phyloP scores from a whole-genome alignment of 768 basidiomycete species.

The Cystofilobasidium bisporidii region DNA sequence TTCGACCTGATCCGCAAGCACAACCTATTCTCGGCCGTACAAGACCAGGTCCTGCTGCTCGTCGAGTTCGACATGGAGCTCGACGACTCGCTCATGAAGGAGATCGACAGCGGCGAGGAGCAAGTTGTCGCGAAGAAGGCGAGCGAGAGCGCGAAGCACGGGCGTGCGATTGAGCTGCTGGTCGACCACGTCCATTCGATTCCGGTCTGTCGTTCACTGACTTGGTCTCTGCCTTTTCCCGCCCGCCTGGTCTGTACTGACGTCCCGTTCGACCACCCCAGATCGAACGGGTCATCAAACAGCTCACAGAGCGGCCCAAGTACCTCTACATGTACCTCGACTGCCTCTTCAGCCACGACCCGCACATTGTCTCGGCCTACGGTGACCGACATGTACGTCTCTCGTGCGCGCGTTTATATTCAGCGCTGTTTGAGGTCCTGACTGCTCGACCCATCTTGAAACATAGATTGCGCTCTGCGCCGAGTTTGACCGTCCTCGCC shows the following conservation, averaged over 20 bases:
- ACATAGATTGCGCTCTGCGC: constrained; percentile 91
- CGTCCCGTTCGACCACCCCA: constrained; percentile 37
- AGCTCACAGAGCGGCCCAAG: constrained; percentile 61
- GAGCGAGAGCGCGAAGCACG: constrained; percentile 41
- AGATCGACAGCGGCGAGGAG: neutral
- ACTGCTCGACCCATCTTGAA: neutral
- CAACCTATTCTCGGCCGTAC: constrained; percentile 87
- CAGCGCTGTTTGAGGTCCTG: neutral
- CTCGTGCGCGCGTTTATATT: neutral
- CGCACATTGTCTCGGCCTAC: constrained; percentile 66
- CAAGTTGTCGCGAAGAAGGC: neutral
- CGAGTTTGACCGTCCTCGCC: constrained; percentile 62
- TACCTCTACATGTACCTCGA: constrained; percentile 92
- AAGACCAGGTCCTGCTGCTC: constrained; percentile 81
- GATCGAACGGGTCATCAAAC: constrained; percentile 80
- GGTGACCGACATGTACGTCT: constrained; percentile 67
- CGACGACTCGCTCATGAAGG: constrained; percentile 33
- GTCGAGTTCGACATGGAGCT: constrained; percentile 92
- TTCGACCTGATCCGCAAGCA: constrained; percentile 89
- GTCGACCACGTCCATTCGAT: constrained; percentile 95
- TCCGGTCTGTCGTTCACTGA: constrained; percentile 68
- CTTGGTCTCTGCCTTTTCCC: no score
- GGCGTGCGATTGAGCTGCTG: constrained; percentile 72
- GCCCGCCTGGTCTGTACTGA: neutral
- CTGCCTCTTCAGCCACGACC: constrained; percentile 75